These are phyloP conservation scores for Entomophthora muscae DNA, from an alignment of 371 early-diverging fungal genomes.

Conservation along the genomic window DNA sequence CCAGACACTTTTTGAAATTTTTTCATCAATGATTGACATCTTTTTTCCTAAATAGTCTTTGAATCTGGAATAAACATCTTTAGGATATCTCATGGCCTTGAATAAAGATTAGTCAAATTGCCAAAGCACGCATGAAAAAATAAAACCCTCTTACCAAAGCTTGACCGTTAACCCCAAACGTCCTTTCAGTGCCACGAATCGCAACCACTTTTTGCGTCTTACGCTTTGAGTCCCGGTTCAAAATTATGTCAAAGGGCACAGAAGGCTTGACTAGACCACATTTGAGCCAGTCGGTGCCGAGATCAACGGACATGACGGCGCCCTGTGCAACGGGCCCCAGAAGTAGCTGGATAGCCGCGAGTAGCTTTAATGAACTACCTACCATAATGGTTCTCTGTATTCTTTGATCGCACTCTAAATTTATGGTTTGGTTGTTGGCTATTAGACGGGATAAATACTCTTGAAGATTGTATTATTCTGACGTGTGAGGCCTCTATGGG, in stretches of 20 bases:
- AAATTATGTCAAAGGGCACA: conserved; percentile 73
- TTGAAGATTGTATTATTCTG: background rate
- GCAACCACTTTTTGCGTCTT: conserved; percentile 75
- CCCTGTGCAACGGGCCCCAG: background rate
- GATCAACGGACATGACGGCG: conserved; percentile 87
- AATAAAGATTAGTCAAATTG: background rate
- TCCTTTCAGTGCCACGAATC: conserved; percentile 58
- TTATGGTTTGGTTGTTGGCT: no score
- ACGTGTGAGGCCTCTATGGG: background rate
- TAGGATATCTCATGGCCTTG: conserved; percentile 75
- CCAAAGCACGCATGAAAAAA: background rate
- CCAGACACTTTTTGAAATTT: conserved; percentile 44
- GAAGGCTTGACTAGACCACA: conserved; percentile 84
- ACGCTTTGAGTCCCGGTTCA: conserved; percentile 88
- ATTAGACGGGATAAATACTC: background rate
- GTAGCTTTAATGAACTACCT: background rate
- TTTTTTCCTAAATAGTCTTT: conserved; percentile 57
- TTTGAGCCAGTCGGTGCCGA: conserved; percentile 92
- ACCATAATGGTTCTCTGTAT: no score
- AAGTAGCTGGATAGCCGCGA: background rate
- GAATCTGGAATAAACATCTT: conserved; percentile 55
- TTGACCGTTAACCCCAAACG: conserved; percentile 77
- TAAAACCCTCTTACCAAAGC: conserved; percentile 35
- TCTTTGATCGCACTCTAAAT: background rate
- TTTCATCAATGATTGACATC: background rate